Conservation (phyloP, 345 rosid species). For the Viola odorata region DNA sequence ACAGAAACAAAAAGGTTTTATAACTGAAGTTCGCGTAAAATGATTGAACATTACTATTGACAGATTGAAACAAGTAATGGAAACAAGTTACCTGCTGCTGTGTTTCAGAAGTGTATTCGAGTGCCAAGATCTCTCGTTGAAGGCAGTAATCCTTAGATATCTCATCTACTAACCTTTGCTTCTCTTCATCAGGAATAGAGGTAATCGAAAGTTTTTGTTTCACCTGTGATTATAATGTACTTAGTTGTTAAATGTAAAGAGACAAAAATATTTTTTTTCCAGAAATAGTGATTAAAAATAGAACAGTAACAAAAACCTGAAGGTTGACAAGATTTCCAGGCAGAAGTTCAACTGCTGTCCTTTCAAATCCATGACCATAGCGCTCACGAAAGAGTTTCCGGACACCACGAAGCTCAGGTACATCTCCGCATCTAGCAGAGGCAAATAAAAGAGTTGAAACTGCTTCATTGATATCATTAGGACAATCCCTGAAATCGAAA, state of each 20-base stretch:
- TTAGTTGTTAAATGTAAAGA: too few relatives aligned
- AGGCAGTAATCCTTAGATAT: constrained; percentile 42
- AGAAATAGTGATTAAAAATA: too few relatives aligned
- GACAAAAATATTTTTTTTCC: too few relatives aligned
- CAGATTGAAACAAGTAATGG: not conserved
- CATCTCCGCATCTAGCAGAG: constrained; percentile 75
- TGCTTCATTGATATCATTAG: constrained; percentile 75
- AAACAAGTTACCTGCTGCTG: constrained; percentile 35
- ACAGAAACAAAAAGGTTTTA: not conserved
- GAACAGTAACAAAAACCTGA: constrained; percentile 37
- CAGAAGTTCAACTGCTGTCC: constrained; percentile 43
- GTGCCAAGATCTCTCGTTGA: constrained; percentile 41
- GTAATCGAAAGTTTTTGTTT: constrained; percentile 40
- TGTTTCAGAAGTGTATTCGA: constrained; percentile 42
- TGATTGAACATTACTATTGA: not conserved
- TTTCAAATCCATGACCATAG: constrained; percentile 52
- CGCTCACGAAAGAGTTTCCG: constrained; percentile 66
- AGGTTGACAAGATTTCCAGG: constrained; percentile 66
- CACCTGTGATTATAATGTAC: constrained; percentile 29
- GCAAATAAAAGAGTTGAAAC: constrained; percentile 79
- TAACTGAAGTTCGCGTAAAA: not conserved
- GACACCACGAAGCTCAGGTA: constrained; percentile 57
- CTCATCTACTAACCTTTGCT: constrained; percentile 45
- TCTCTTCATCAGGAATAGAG: constrained; percentile 44
- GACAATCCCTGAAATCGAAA: constrained; percentile 47